Evolutionary conservation across 768 basidiomycete species (phyloP), one percentile per base, ranked within the genome.

Genomic region (Arthromyces matolae): DNA sequence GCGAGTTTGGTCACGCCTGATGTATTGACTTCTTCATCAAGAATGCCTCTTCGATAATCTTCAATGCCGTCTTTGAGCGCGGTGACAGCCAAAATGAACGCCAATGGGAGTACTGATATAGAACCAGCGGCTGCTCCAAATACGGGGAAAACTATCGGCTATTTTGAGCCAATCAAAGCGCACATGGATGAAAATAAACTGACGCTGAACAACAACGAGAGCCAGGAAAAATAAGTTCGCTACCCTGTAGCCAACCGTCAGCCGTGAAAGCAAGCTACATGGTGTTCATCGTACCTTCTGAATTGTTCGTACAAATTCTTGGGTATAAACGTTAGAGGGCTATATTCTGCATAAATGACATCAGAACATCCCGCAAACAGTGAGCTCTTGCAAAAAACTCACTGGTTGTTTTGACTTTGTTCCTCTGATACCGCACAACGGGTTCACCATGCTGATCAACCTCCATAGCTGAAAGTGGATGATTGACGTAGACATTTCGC

Each of bases 241-340:
- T 41, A 92, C 81, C 31, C 87, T 87, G 59, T 8, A 33, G 24
- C 20, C 31, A 33, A 24, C 28, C 35, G 32, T 54, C 35, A 49
- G 50, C 9, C 36, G 13, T 36, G 22, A 8, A 7, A 16, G 27
- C 24, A 22, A 31, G 41, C 40, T n/a, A 24, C 20, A 14, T 37
- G 16, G 14, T 32, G 28, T 18, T n/a, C 44, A 59, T n/a, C 79
- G 55, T 52, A 86, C 85, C 94, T 79, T 52, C 90, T 77, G 63
- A 98, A 99, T 62, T 99, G 95, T 67, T 97, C 93, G 55, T 83
- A 90, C 54, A 98, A 67, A 64, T 97, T 96, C 77, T 90, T 93
- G 8, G 94, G 94, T 35, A 98, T 57, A 62, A 97, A 98, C 0
- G 92, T 89, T 41, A 96, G 40, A 39, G 90, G 64, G 22, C 93